These are phyloP conservation scores for Phytophthora melonis DNA, from an alignment of 352 stramenopile species.

Conservation along the genomic window DNA sequence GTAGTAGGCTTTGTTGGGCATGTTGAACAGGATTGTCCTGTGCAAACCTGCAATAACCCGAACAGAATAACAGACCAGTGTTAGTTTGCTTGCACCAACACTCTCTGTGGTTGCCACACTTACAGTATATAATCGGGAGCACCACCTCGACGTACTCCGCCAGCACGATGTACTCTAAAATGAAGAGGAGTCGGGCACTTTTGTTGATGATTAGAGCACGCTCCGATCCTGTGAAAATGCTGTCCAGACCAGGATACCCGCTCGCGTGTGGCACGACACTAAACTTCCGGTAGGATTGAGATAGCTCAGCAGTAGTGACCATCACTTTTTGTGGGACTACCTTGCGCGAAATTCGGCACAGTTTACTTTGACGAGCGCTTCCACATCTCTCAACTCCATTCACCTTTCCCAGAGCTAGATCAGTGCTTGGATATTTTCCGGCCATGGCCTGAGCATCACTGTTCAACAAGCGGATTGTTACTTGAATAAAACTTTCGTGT, in stretches of 20 bases:
- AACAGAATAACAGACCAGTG: no score
- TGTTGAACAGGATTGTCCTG: neutral
- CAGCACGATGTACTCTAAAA: constrained; percentile 47
- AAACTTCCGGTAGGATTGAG: neutral
- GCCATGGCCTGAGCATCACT: neutral
- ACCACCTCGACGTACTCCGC: constrained; percentile 43
- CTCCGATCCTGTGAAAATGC: constrained; percentile 1
- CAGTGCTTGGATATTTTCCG: neutral
- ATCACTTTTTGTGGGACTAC: no score
- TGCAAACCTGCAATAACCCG: neutral
- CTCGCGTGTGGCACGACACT: neutral
- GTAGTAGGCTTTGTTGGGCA: neutral
- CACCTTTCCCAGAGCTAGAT: neutral
- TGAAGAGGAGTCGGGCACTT: constrained; percentile 34
- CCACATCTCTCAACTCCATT: neutral
- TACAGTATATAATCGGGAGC: constrained; percentile 41
- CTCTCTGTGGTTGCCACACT: neutral
- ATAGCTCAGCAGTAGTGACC: no score
- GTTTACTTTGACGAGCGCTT: no score
- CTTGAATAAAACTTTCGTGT: neutral
- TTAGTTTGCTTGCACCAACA: neutral
- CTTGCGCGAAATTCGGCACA: no score
- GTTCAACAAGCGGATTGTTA: neutral
- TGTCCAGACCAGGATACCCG: neutral
- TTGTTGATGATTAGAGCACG: constrained; percentile 23